Evolutionary conservation across 2,329 filamentous ascomycete genomes (phyloP), one percentile per base, ranked within the genome.

Genomic region (Penicillium sp.): DNA sequence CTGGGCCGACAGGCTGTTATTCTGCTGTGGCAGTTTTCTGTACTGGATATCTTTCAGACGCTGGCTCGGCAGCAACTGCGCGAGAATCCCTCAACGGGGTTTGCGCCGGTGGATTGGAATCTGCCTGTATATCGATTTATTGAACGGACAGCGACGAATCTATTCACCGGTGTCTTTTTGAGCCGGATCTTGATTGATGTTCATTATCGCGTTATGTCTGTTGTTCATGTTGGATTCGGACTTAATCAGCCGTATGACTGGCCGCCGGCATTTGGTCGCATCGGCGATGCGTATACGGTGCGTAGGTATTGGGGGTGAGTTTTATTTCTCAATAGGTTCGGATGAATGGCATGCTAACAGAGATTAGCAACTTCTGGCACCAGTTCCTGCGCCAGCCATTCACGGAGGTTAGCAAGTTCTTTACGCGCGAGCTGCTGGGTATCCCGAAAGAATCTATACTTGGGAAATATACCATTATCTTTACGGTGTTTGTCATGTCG

Each of bases 291-390:
- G 6, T 55, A 52, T 28, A 56, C 55, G 3, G 6, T 59, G 11
- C 48, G 54, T 9, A 44, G 49, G 4, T 56, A 50, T 18, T 60
- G 56, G 56, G 52, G 56, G 56, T 59, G 30, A 44, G 54, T 50
- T n/a, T 3, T 2, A 1, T 22, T 22, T 22, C 9, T 22, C 18
- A 22, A 22, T 5, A 22, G 5, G 5, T 22, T 22, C 18, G 18
- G n/a, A n/a, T n/a, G n/a, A n/a, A n/a, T n/a, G n/a, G n/a, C n/a
- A n/a, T n/a, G n/a, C n/a, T n/a, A n/a, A n/a, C n/a, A n/a, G n/a
- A n/a, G n/a, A n/a, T n/a, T n/a, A 58, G 57, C 2, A 57, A 52
- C 48, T 58, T 51, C 34, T 59, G 56, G 56, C 57, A 60, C 30
- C 57, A 60, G 28, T 26, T 52, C 10, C 37, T 57, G 17, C 55